A percentile compares a stretch with the other conserved stretches of the same genome.
phyloP scores from a whole-genome alignment of 306 rosid genomes.

The Malus sylvestris region DNA sequence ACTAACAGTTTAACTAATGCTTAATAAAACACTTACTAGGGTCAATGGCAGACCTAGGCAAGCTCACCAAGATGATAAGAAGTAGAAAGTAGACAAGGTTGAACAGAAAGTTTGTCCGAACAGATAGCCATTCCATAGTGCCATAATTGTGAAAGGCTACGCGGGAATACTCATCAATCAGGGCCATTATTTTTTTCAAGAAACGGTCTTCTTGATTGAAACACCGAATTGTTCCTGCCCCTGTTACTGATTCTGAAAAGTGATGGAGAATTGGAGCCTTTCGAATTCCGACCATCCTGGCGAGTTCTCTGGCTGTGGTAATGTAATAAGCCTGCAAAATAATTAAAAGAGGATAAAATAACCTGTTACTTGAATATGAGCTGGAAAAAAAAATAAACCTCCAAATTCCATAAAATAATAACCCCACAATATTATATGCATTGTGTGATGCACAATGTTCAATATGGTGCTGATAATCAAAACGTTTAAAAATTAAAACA shows the following conservation, averaged over 20 bases:
- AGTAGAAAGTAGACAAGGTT: slow-evolving; percentile 9
- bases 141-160: slow-evolving; percentile 14
- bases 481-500: not conserved
- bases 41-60: slow-evolving; percentile 16
- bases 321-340: slow-evolving; percentile 20
- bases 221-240: slow-evolving; percentile 20
- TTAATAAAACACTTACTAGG: slow-evolving; percentile 11
- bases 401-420: not conserved
- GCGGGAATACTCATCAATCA: slow-evolving; percentile 17
- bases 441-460: not conserved
- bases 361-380: not conserved
- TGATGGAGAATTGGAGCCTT: slow-evolving; percentile 31
- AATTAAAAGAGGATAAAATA: not conserved
- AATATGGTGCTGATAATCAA: not conserved
- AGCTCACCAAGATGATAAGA: slow-evolving; percentile 13
- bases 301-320: slow-evolving; percentile 15
- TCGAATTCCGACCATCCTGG: slow-evolving; percentile 17
- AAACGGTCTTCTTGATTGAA: slow-evolving; percentile 18
- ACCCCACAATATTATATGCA: not conserved
- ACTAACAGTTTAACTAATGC: not conserved
- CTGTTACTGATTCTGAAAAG: slow-evolving; percentile 21
- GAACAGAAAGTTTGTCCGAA: slow-evolving; percentile 17
- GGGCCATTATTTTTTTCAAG: slow-evolving; percentile 5
- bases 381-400: not conserved
- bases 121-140: slow-evolving; percentile 24